These are phyloP conservation scores for Pseudopyrenochaeta lycopersici DNA, from an alignment of 2,329 filamentous ascomycete genomes.

Conservation along the genomic window DNA sequence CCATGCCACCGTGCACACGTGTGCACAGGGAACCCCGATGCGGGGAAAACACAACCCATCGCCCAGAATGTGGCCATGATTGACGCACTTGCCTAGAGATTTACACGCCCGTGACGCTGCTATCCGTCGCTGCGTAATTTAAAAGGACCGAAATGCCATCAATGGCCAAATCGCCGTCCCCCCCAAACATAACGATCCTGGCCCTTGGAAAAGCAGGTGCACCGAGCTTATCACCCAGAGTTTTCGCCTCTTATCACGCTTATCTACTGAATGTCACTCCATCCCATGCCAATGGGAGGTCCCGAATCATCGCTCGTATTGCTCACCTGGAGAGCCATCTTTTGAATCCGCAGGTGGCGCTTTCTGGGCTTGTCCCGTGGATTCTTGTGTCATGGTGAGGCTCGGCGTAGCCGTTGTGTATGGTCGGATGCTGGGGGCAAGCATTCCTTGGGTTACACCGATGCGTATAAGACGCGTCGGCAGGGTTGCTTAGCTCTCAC, in stretches of 20 bases:
- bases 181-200: neutral
- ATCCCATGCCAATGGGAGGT: conserved; percentile 3
- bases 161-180: neutral
- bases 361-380: conserved; percentile 4
- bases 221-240: conserved; percentile 9
- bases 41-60: neutral
- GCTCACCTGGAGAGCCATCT: neutral
- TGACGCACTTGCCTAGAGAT: neutral
- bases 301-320: conserved; percentile 1
- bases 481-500: conserved; percentile 10
- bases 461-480: conserved; percentile 2
- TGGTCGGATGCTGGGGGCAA: neutral
- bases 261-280: conserved; percentile 7
- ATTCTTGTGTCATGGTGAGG: neutral
- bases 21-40: neutral
- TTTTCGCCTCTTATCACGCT: conserved; percentile 13
- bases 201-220: neutral
- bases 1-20: neutral
- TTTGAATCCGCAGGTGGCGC: neutral
- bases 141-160: neutral
- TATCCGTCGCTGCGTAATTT: neutral
- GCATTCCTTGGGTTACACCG: conserved; percentile 11
- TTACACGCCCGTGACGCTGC: too few species aligned
- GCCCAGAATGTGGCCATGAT: neutral
- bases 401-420: neutral